A percentile compares a stretch with the other conserved stretches of the same genome.
Evolutionary conservation across 2,329 filamentous ascomycete species (phyloP).

Genomic region (Ceratocystis huliohia): DNA sequence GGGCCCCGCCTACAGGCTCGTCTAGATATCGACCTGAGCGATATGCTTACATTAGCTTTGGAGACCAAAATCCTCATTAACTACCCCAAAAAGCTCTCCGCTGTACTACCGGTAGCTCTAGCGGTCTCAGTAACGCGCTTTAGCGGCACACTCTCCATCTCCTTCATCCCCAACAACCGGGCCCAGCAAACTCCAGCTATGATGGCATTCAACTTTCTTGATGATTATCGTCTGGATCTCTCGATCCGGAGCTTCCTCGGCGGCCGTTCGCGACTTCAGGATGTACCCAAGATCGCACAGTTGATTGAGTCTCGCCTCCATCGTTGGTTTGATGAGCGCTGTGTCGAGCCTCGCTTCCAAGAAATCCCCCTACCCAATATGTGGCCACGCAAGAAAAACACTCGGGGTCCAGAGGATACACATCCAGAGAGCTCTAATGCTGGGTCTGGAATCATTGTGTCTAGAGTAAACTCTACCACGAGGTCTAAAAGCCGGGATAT

Average conservation of each 20-base stretch:
- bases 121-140: conserved; percentile 88
- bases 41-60: conserved; percentile 86
- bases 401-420: conserved; percentile 55
- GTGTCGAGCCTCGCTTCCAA: conserved; percentile 75
- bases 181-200: conserved; percentile 64
- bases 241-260: conserved; percentile 69
- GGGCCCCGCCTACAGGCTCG: conserved; percentile 77
- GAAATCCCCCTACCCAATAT: conserved; percentile 71
- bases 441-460: conserved; percentile 36
- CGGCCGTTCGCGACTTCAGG: conserved; percentile 65
- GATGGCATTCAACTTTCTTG: conserved; percentile 86
- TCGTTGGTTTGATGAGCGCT: conserved; percentile 77
- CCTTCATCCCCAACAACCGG: conserved; percentile 69
- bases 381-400: conserved; percentile 77
- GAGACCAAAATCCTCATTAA: conserved; percentile 92
- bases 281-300: conserved; percentile 80
- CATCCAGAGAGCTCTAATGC: conserved; percentile 32
- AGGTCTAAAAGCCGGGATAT: conserved; percentile 2
- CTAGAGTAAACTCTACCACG: conserved; percentile 22
- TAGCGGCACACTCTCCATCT: conserved; percentile 85
- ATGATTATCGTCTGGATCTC: conserved; percentile 75
- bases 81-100: conserved; percentile 80
- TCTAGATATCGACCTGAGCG: conserved; percentile 94
- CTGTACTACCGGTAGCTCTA: conserved; percentile 80
- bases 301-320: conserved; percentile 68